These are phyloP conservation scores for Trichoderma sp. DNA, from an alignment of 2,329 filamentous ascomycete genomes.

Conservation along the genomic window DNA sequence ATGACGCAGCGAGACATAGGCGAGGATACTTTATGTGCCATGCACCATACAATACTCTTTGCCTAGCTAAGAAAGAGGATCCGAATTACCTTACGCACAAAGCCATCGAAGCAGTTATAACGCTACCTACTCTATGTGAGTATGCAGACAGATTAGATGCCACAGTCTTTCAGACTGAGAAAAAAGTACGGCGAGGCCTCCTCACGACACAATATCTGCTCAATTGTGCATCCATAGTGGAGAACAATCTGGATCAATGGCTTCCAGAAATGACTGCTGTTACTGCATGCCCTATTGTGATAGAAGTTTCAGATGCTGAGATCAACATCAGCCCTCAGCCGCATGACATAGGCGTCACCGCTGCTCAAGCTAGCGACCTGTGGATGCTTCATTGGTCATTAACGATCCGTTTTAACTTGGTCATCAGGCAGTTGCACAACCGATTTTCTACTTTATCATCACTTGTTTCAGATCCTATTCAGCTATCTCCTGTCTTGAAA, in stretches of 20 bases:
- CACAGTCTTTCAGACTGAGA: not conserved
- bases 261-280: not conserved
- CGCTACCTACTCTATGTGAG: not conserved
- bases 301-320: not conserved
- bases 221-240: not conserved
- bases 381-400: not conserved
- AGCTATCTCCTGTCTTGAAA: not conserved
- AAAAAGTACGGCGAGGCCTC: not conserved
- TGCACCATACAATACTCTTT: not conserved
- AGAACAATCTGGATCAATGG: not conserved
- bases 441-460: not conserved
- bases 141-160: not conserved
- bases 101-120: not conserved
- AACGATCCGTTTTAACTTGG: not conserved
- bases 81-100: not conserved
- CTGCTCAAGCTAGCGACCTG: not conserved
- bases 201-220: not conserved
- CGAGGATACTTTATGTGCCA: not conserved
- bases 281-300: not conserved
- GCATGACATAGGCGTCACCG: not conserved
- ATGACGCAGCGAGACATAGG: not conserved
- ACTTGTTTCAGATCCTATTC: not conserved
- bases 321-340: not conserved
- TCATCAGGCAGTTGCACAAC: not conserved
- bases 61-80: not conserved